Evolutionary conservation across 139 green algal species (phyloP).

Genomic region (Chara braunii): DNA sequence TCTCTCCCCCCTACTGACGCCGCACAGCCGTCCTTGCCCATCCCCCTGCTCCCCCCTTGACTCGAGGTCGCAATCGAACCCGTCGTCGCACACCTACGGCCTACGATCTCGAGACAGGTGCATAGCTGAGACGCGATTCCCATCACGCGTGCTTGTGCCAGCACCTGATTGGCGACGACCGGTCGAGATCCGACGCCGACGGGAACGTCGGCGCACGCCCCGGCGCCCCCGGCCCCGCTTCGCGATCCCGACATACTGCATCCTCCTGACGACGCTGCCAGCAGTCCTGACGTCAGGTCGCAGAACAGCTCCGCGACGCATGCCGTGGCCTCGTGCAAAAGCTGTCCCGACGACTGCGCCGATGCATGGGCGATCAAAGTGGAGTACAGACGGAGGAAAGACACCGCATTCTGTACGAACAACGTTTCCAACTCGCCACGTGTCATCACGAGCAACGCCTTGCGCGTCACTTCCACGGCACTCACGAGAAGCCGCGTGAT

Average conservation of each 20-base stretch:
- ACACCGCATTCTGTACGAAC: constrained; percentile 7
- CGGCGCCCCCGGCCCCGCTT: background rate
- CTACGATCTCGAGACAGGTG: background rate
- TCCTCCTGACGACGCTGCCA: background rate
- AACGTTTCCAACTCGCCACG: too few species aligned
- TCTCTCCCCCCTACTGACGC: too few species aligned
- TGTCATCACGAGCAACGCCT: background rate
- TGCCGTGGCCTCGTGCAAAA: too few species aligned
- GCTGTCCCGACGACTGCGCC: too few species aligned
- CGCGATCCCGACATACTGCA: background rate
- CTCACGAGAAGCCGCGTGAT: too few species aligned
- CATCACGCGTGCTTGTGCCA: background rate
- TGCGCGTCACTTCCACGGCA: too few species aligned
- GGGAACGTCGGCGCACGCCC: background rate
- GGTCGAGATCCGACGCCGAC: background rate
- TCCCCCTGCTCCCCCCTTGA: background rate
- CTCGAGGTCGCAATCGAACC: background rate
- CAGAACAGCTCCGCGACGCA: too few species aligned
- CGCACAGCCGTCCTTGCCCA: too few species aligned
- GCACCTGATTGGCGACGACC: background rate
- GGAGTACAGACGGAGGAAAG: background rate
- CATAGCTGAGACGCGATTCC: background rate
- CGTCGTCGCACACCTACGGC: background rate
- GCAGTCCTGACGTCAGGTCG: too few species aligned
- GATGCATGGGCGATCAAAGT: too few species aligned